Percentiles rank a stretch among this genome's conserved stretches.
phyloP scores from a whole-genome alignment of 352 stramenopile species.

The Phytophthora quininea region DNA sequence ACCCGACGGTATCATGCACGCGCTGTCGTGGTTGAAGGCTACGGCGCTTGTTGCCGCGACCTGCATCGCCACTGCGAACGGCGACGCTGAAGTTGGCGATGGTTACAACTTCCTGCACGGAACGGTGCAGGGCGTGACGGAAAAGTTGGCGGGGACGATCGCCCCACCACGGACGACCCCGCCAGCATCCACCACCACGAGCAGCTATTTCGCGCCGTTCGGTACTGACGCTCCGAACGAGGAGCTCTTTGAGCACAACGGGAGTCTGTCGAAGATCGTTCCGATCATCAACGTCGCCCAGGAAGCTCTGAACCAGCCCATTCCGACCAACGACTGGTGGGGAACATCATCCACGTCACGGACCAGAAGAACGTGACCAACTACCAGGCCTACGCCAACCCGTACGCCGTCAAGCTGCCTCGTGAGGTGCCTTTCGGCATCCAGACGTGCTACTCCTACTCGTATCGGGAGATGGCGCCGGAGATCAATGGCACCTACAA shows the following conservation, averaged over 20 bases:
- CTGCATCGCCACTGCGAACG: neutral
- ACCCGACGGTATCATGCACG: neutral
- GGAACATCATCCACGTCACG: constrained; percentile 73
- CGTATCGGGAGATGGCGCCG: constrained; percentile 44
- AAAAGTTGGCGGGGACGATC: neutral
- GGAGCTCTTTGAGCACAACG: constrained; percentile 42
- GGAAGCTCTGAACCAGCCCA: constrained; percentile 51
- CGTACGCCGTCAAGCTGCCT: constrained; percentile 68
- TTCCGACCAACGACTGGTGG: constrained; percentile 88
- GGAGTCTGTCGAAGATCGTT: constrained; percentile 33
- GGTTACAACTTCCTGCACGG: constrained; percentile 2
- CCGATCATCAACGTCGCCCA: constrained; percentile 65
- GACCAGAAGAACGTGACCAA: constrained; percentile 47
- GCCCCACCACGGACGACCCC: neutral
- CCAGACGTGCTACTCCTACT: constrained; percentile 66
- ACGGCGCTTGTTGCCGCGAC: neutral
- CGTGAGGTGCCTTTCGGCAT: constrained; percentile 54
- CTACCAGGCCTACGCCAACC: constrained; percentile 66
- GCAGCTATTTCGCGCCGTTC: constrained; percentile 33
- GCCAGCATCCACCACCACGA: neutral
- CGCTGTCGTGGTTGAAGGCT: neutral
- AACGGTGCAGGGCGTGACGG: neutral
- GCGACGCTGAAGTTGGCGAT: neutral
- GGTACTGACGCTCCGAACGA: constrained; percentile 31
- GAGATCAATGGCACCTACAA: constrained; percentile 47